Conservation (phyloP, 805 yeast genomes). For the Barnettozyma sp. region DNA sequence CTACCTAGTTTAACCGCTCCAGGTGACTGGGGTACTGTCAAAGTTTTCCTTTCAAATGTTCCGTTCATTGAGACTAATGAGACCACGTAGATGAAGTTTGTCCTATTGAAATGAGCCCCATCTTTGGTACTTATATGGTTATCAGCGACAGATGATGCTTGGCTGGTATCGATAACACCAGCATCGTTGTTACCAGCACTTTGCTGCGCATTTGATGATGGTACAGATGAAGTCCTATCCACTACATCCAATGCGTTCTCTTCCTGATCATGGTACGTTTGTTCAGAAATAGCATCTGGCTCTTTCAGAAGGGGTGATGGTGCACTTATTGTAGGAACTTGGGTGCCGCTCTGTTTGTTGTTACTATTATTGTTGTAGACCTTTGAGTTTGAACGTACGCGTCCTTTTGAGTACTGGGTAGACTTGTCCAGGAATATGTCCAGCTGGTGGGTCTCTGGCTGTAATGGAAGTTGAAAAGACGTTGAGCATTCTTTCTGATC, state of each 20-base stretch:
- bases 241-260: too few species aligned
- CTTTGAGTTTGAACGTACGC: constrained; percentile 13
- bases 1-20: constrained; percentile 84
- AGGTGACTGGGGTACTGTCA: constrained; percentile 76
- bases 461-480: background rate
- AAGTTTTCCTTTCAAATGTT: constrained; percentile 72
- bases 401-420: background rate
- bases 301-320: too few species aligned
- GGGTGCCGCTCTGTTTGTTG: constrained; percentile 5
- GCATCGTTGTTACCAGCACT: too few species aligned
- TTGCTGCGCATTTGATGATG: too few species aligned
- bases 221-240: too few species aligned
- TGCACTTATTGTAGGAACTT: too few species aligned
- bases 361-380: too few species aligned
- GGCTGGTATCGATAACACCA: background rate
- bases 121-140: background rate
- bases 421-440: constrained; percentile 6
- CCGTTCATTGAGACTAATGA: constrained; percentile 71
- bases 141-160: background rate
- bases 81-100: constrained; percentile 46
- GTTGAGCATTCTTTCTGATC: background rate
- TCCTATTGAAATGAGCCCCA: constrained; percentile 9
- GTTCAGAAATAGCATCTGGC: too few species aligned
- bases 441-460: constrained; percentile 5
- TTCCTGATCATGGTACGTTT: too few species aligned